A percentile compares a stretch with the other conserved stretches of the same genome.
Evolutionary conservation across 2,329 filamentous ascomycete genomes (phyloP).

Genomic region (Pseudogymnoascus sp.): DNA sequence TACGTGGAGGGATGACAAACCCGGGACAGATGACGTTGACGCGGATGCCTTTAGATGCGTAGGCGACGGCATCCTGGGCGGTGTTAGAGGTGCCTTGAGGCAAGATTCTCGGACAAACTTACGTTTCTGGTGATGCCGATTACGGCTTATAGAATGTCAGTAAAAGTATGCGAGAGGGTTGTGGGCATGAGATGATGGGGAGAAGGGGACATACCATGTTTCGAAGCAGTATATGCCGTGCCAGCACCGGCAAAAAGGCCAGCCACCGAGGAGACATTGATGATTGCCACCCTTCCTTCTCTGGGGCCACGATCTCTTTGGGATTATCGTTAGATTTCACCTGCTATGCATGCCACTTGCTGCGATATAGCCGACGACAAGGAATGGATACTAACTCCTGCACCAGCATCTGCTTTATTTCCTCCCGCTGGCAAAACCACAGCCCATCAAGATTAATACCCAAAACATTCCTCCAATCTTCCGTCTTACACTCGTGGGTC

Average conservation of each 20-base stretch:
- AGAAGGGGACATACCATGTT: conserved; percentile 35
- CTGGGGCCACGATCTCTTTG: conserved; percentile 31
- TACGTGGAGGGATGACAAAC: conserved; percentile 15
- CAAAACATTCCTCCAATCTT: conserved; percentile 43
- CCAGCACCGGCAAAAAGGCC: conserved; percentile 35
- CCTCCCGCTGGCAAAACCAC: conserved; percentile 47
- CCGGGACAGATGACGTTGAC: conserved; percentile 55
- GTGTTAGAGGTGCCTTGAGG: neutral
- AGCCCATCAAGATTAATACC: conserved; percentile 48
- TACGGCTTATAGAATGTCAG: conserved; percentile 27
- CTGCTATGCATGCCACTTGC: neutral
- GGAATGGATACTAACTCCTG: conserved; percentile 33
- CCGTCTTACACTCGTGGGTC: conserved; percentile 39
- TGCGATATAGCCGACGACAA: neutral
- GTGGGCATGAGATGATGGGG: neutral
- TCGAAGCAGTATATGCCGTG: conserved; percentile 39
- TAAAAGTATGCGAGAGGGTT: neutral
- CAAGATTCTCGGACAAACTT: neutral
- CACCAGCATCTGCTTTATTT: conserved; percentile 42
- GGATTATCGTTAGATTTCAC: neutral
- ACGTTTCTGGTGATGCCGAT: conserved; percentile 42
- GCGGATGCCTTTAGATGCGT: conserved; percentile 43
- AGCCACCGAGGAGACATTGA: conserved; percentile 47
- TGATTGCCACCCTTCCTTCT: conserved; percentile 41
- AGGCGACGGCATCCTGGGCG: conserved; percentile 40